Base-by-base conservation (phyloP, 1,284 basidiomycete genomes). In the Heliocybe sulcata region DNA sequence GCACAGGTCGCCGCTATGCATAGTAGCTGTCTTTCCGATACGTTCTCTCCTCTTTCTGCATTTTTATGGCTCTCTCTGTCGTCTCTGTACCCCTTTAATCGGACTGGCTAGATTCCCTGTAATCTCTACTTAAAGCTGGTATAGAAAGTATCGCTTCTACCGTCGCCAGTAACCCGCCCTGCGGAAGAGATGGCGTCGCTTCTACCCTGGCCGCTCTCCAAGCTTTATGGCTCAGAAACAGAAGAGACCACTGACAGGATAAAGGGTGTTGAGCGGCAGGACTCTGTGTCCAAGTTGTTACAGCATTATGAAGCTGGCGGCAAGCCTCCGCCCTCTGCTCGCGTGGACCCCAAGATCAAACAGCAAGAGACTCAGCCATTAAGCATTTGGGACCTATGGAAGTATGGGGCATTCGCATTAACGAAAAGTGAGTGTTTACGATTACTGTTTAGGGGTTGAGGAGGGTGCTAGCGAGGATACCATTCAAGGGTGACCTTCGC, bases 371-470 rank as follows among this genome's bases (percentile, higher is more conserved):
- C 75, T 47, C 70, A 70, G 20, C 79, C 82, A 0, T 59, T 88
- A 35, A 76, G 77, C 48, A 61, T 88, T 10, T 84, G 84, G 80
- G 79, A 88, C 63, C 70, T 82, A 54, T 86, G 85, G 81, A 86
- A 80, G 65, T 82, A 84, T 63, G 85, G 82, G 2, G 67, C 77
- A 12, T 76, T 88, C 54, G 77, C 81, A 10, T 79, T 81, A 0
- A 71, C 76, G 42, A 91, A 90, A 77, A 82, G 88, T 88, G 58
- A 60, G 73, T 62, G 29, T 47, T 12, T 10, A 4, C 1, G 33
- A n/a, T 52, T 49, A 23, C 11, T 25, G 11, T 19, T 20, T 47
- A 25, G 11, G 45, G 45, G 19, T 47, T 19, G 45, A 20, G 19
- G 45, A 16, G 33, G 33, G 33, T n/a, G n/a, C n/a, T n/a, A n/a